A percentile compares a stretch with the other conserved stretches of the same genome.
Evolutionary conservation across 2,329 filamentous ascomycete genomes (phyloP).

Genomic region (Sporothrix sp.): DNA sequence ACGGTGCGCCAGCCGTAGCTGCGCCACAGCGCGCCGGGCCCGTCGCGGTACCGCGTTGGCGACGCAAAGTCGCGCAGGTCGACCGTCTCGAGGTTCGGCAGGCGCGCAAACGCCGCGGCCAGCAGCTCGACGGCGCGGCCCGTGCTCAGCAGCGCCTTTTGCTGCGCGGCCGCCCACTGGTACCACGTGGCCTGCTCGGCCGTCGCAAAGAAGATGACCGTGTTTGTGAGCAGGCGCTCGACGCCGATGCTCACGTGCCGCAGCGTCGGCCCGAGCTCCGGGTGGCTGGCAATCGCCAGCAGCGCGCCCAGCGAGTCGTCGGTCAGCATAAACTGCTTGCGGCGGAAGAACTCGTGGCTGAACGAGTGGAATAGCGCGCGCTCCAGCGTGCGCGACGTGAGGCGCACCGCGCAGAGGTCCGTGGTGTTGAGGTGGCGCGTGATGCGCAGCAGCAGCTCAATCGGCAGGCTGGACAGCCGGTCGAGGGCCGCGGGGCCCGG

Average conservation of each 20-base stretch:
- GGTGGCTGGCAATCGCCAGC: slow-evolving; percentile 39
- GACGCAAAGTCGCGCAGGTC: slow-evolving; percentile 52
- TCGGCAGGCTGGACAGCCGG: slow-evolving; percentile 33
- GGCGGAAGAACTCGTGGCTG: slow-evolving; percentile 52
- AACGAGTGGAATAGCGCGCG: slow-evolving; percentile 45
- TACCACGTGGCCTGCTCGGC: background rate
- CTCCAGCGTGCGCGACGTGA: slow-evolving; percentile 46
- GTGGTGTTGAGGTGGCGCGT: slow-evolving; percentile 41
- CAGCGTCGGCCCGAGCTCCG: slow-evolving; percentile 31
- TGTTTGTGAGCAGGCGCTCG: slow-evolving; percentile 17
- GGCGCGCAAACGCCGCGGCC: slow-evolving; percentile 42
- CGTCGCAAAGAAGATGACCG: background rate
- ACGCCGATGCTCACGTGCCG: slow-evolving; percentile 41
- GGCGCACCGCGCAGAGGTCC: slow-evolving; percentile 46
- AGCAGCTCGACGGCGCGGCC: slow-evolving; percentile 46
- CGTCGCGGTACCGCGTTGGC: slow-evolving; percentile 39
- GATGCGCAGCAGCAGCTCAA: slow-evolving; percentile 50
- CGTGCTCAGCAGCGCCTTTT: slow-evolving; percentile 28
- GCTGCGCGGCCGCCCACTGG: slow-evolving; percentile 14
- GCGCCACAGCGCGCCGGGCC: slow-evolving; percentile 33
- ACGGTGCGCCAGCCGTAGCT: slow-evolving; percentile 35
- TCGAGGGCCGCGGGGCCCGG: background rate
- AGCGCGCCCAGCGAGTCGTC: slow-evolving; percentile 46
- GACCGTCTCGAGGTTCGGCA: slow-evolving; percentile 45
- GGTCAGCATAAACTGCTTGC: slow-evolving; percentile 56